phyloP scores from a whole-genome alignment of 306 rosid genomes.

The Casuarina equisetifolia region DNA sequence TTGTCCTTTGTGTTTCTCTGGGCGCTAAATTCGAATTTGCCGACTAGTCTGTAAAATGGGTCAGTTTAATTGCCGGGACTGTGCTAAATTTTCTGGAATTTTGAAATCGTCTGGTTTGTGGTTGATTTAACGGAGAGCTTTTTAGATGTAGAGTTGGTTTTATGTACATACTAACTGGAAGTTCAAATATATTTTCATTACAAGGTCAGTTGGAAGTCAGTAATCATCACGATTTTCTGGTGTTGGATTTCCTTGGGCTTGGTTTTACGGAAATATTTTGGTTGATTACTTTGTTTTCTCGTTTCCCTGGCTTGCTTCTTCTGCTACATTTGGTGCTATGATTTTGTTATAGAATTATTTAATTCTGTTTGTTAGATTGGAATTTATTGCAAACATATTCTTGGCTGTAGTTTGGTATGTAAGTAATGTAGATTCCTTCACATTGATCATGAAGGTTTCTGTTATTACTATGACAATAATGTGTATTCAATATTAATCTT shows the following conservation, averaged over 20 bases:
- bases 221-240: not conserved
- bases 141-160: not conserved
- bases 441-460: not conserved
- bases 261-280: not conserved
- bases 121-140: conserved; percentile 1
- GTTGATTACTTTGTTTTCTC: not conserved
- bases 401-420: not conserved
- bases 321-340: not conserved
- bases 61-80: conserved; percentile 6
- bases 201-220: not conserved
- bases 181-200: not conserved
- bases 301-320: not conserved
- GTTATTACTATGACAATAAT: not conserved
- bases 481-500: not conserved
- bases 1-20: not conserved
- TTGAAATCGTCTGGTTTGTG: not conserved
- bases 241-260: not conserved
- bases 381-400: not conserved
- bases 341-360: not conserved
- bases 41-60: not conserved
- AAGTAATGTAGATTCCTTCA: not conserved
- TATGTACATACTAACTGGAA: not conserved
- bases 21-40: not conserved
- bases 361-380: not conserved
- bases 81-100: not conserved